phyloP scores from a whole-genome alignment of 163 green algal species.

The Volvox carteri region DNA sequence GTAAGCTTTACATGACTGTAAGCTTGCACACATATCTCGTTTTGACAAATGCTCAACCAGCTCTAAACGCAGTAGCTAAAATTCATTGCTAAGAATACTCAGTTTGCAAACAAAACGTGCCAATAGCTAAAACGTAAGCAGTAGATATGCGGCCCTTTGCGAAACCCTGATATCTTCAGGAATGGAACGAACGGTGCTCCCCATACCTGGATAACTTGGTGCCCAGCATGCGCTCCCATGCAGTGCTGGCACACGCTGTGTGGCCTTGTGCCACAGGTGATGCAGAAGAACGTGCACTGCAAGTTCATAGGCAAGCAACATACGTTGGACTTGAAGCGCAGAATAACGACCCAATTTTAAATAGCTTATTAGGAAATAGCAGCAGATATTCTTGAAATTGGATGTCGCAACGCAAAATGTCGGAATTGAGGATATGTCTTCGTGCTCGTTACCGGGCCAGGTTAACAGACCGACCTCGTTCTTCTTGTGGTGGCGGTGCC shows the following conservation, averaged over 20 bases:
- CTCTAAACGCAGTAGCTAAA: too few species aligned
- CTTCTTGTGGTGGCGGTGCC: conserved; percentile 44
- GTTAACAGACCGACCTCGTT: conserved; percentile 44
- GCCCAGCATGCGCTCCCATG: conserved; percentile 61
- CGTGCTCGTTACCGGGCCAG: neutral
- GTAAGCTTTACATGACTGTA: too few species aligned
- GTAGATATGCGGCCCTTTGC: too few species aligned
- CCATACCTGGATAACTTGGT: conserved; percentile 69
- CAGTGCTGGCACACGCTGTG: conserved; percentile 66
- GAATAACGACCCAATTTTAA: neutral
- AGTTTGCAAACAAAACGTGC: too few species aligned
- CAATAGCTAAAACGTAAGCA: too few species aligned
- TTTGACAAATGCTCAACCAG: too few species aligned
- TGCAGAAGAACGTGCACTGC: conserved; percentile 71
- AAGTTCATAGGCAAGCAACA: neutral
- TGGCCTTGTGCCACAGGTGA: conserved; percentile 50
- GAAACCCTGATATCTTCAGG: conserved; percentile 18
- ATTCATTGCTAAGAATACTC: too few species aligned
- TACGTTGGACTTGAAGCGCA: neutral
- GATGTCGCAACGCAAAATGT: neutral
- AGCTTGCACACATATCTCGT: too few species aligned
- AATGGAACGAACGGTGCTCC: neutral
- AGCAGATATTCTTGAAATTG: neutral
- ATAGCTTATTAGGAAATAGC: too few species aligned
- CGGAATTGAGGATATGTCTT: too few species aligned